Conservation (phyloP, 345 rosid genomes). For the Dovyalis caffra region DNA sequence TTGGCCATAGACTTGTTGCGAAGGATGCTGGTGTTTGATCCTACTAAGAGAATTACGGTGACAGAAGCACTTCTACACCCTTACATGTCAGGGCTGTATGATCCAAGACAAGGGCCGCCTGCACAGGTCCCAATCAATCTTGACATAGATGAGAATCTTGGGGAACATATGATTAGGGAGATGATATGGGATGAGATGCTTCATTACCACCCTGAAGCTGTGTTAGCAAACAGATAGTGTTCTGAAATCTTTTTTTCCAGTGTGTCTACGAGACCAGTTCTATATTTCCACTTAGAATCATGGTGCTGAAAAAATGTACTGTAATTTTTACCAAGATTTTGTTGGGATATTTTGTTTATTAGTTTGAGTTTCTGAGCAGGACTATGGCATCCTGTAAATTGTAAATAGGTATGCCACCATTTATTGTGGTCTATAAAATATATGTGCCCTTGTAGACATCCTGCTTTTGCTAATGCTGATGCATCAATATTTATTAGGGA, state of each 20-base stretch:
- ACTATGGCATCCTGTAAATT: constrained; percentile 10
- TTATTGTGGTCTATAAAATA: too few relatives aligned
- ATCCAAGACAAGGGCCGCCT: constrained; percentile 16
- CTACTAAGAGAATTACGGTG: constrained; percentile 30
- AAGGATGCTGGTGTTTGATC: constrained; percentile 34
- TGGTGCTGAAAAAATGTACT: neutral
- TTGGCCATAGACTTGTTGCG: constrained; percentile 33
- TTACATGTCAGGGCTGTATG: constrained; percentile 30
- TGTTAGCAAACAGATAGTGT: neutral
- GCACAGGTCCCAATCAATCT: constrained; percentile 25
- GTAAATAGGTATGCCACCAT: constrained; percentile 22
- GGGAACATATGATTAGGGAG: constrained; percentile 29
- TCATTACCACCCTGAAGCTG: constrained; percentile 29
- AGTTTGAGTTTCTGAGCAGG: constrained; percentile 5
- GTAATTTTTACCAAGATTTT: constrained; percentile 17
- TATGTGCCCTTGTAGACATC: neutral
- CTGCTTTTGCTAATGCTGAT: neutral
- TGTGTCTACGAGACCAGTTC: neutral
- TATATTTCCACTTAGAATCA: neutral
- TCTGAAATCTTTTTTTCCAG: neutral
- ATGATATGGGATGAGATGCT: constrained; percentile 35
- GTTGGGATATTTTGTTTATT: constrained; percentile 3
- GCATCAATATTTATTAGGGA: too few relatives aligned
- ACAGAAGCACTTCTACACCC: constrained; percentile 35
- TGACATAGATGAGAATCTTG: constrained; percentile 27